Percentiles rank a stretch among this genome's conserved stretches.
These are phyloP conservation scores for Botryotinia calthae DNA, from an alignment of 2,329 filamentous ascomycete species.

Conservation along the genomic window DNA sequence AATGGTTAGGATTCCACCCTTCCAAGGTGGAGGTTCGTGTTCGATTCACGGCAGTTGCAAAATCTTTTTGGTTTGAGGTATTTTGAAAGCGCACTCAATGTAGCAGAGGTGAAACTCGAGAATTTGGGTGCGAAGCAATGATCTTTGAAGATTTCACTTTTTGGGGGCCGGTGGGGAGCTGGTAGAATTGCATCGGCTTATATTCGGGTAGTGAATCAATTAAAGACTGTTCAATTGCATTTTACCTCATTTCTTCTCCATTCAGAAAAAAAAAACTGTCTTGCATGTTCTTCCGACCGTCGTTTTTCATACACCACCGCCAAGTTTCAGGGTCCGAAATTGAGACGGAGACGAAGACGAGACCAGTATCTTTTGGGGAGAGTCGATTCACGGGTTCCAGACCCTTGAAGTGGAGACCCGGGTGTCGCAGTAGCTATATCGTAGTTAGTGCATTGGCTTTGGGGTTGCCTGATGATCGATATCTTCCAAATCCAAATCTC, in stretches of 20 bases:
- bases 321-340: neutral
- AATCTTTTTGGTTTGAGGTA: neutral
- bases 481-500: no score
- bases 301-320: neutral
- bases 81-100: neutral
- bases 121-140: neutral
- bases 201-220: neutral
- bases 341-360: neutral
- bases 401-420: neutral
- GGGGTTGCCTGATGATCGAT: no score
- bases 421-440: neutral
- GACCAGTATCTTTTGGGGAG: neutral
- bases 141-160: neutral
- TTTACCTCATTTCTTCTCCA: neutral
- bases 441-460: no score
- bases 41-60: neutral
- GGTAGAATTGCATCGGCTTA: neutral
- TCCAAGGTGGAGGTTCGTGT: neutral
- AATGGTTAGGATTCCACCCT: constrained; percentile 8
- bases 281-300: neutral
- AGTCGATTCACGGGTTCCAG: neutral
- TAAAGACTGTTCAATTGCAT: neutral
- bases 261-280: neutral
- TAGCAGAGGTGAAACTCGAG: neutral
- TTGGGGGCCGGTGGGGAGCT: neutral